A percentile compares a stretch with the other conserved stretches of the same genome.
Conservation (phyloP, 2,329 filamentous ascomycete genomes). For the Tolypocladium cylindrosporum region DNA sequence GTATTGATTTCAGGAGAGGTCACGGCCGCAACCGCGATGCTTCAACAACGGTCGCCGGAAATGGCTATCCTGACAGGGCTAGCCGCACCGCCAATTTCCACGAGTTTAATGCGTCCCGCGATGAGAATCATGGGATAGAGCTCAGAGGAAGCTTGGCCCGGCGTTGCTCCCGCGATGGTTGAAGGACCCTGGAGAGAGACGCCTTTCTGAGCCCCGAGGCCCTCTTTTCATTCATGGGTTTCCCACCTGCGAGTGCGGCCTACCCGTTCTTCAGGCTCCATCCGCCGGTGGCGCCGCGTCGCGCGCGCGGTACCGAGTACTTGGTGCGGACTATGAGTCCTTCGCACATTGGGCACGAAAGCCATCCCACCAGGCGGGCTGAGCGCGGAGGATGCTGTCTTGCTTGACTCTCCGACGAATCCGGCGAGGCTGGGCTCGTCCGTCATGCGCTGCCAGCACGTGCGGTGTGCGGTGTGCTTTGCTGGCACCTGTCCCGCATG, state of each 20-base stretch:
- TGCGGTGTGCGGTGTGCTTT: slow-evolving; percentile 1
- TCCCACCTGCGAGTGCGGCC: background rate
- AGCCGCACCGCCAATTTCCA: background rate
- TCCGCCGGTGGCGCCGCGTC: background rate
- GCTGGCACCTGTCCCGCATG: slow-evolving; percentile 6
- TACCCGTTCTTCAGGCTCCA: background rate
- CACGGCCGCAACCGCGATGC: background rate
- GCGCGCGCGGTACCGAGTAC: background rate
- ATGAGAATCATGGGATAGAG: background rate
- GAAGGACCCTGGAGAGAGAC: background rate
- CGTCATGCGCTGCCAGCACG: background rate
- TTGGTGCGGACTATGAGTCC: background rate
- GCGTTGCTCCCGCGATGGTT: background rate
- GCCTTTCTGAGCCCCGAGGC: background rate
- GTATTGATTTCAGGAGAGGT: background rate
- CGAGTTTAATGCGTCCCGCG: background rate
- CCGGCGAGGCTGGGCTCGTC: background rate
- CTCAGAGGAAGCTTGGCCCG: background rate
- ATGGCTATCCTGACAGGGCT: background rate
- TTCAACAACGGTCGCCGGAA: background rate
- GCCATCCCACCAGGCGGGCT: background rate
- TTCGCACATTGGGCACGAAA: background rate
- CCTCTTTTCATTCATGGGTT: background rate
- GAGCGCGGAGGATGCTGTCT: background rate
- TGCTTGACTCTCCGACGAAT: background rate